Percentiles rank a stretch among this genome's conserved stretches.
phyloP scores from a whole-genome alignment of 2,329 filamentous ascomycete species.

The Hirsutella rhossiliensis region DNA sequence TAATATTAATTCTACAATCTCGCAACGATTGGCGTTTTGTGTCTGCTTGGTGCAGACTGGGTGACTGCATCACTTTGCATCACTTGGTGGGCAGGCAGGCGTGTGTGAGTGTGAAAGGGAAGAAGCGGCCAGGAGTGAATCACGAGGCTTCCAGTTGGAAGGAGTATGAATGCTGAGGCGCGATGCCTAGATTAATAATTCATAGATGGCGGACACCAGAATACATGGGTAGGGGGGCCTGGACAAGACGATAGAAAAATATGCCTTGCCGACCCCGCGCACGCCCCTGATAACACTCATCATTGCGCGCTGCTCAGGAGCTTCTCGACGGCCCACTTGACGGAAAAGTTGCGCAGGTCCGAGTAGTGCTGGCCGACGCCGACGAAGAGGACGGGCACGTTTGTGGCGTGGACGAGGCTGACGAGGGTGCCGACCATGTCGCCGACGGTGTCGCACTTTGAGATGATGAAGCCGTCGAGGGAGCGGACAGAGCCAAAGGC shows the following conservation, averaged over 20 bases:
- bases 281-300: neutral
- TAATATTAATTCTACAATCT: slow-evolving; percentile 9
- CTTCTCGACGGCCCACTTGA: slow-evolving; percentile 58
- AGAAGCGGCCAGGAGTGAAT: neutral
- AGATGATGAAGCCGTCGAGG: slow-evolving; percentile 95
- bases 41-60: neutral
- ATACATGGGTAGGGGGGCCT: neutral
- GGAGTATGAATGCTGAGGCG: too few relatives aligned
- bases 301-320: slow-evolving; percentile 34
- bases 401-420: slow-evolving; percentile 93
- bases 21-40: neutral
- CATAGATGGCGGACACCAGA: neutral
- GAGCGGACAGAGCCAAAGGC: slow-evolving; percentile 72
- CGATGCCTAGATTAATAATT: slow-evolving; percentile 14
- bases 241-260: neutral
- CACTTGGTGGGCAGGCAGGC: too few relatives aligned
- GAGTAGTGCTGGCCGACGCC: slow-evolving; percentile 61
- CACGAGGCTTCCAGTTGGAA: slow-evolving; percentile 1
- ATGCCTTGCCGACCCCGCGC: neutral
- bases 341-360: slow-evolving; percentile 56
- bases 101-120: too few relatives aligned
- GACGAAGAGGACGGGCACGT: slow-evolving; percentile 89
- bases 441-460: slow-evolving; percentile 97
- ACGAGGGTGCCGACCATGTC: slow-evolving; percentile 96
- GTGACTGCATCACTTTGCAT: too few relatives aligned